Base-by-base conservation (phyloP, 129 eudicot species). In the Helichrysum umbraculigerum region DNA sequence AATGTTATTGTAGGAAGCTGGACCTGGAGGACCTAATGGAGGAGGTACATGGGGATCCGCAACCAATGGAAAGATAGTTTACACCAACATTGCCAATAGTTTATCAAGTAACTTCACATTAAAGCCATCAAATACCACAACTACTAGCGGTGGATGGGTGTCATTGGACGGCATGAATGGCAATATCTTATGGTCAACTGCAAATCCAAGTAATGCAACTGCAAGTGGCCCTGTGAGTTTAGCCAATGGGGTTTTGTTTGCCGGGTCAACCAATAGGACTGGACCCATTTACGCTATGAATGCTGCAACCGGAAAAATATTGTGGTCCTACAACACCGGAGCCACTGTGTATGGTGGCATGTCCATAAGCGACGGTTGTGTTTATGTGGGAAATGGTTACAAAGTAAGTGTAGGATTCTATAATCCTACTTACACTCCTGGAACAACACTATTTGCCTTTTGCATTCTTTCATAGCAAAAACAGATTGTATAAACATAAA, bases 31-130 rank as follows among this genome's bases (percentile, higher is more conserved):
- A 30, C 6, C 21, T 0, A 72, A 68, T 41, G 94, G 91, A 61
- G 97, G 97, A 77, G 96, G 93, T 41, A 59, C 44, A 12, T 91
- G 97, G 91, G 97, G 97, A 28, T 86, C 94, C 0, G 87, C 97
- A 1, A 91, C 97, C 0, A 91, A 91, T 30, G 94, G 91, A 22
- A 41, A 22, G 12, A 76, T 75, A 5, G 63, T 88, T 2, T 91
- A 88, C 84, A 88, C 90, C 14, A 91, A 88, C 84, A 86, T 92
- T 17, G 92, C 68, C 11, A 92, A 92, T 44, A 74, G 83, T 28
- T 6, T 83, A 65, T 62, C 42, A 0, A 42, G 70, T 9, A 83
- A 54, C 9, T 87, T 89, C 80, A 81, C 80, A 20, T 84, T 92
- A 5, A 79, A 82, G 21, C 97, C 96, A 14, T 77, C 92, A 16